These are phyloP conservation scores for Tulasnella sp. DNA, from an alignment of 768 basidiomycete species.

Conservation along the genomic window DNA sequence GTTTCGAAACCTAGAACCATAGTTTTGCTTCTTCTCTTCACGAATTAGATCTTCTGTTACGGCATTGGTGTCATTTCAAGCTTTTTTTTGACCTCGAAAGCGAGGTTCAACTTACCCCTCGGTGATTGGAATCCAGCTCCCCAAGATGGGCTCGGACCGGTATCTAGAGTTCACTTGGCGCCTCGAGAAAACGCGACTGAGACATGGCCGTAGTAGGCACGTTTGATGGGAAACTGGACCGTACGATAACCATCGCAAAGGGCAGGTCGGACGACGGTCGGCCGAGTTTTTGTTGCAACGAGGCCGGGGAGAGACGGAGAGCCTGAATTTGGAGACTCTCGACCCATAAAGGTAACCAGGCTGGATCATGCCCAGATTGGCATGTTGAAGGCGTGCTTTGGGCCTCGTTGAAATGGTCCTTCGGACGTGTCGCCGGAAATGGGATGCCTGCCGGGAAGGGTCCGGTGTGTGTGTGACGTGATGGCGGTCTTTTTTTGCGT, in stretches of 20 bases:
- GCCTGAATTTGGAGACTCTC: not conserved
- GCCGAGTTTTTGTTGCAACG: not conserved
- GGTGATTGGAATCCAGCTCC: not conserved
- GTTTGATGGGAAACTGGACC: not conserved
- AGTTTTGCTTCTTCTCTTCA: not conserved
- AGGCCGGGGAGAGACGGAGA: not conserved
- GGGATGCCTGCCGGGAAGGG: not conserved
- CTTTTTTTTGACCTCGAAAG: too few relatives aligned
- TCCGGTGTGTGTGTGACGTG: not conserved
- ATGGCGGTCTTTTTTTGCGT: not conserved
- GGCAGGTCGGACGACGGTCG: not conserved
- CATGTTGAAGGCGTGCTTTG: not conserved
- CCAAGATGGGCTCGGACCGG: not conserved
- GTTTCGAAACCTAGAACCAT: too few relatives aligned
- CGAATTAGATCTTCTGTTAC: not conserved
- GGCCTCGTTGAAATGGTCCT: not conserved
- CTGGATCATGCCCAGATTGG: not conserved
- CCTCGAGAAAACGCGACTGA: not conserved
- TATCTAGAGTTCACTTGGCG: not conserved
- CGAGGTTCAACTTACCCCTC: not conserved
- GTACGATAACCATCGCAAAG: not conserved
- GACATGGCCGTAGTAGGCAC: not conserved
- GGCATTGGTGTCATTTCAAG: not conserved
- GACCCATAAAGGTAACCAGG: not conserved
- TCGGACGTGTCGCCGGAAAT: not conserved